Percentiles rank a stretch among this genome's conserved stretches.
Evolutionary conservation across 495 filamentous ascomycete species (phyloP).

Genomic region (Chaetomium cochliodes): DNA sequence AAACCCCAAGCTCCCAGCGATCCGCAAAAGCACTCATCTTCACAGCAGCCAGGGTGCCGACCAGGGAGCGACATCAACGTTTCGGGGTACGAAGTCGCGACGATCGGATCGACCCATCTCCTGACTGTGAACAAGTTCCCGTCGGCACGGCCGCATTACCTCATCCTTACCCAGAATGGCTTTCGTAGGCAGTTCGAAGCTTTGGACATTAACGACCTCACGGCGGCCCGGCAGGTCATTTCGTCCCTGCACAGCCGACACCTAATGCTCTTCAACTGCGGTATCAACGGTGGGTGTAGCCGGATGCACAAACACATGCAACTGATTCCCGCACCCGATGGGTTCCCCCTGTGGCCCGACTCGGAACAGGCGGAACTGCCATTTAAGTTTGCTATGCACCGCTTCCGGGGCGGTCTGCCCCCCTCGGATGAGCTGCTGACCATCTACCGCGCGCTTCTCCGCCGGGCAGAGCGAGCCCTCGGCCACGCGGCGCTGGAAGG

Average conservation of each 20-base stretch:
- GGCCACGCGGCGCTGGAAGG: not conserved
- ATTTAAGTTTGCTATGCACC: conserved; percentile 23
- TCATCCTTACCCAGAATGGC: conserved; percentile 43
- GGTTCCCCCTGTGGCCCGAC: conserved; percentile 25
- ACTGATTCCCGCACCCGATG: conserved; percentile 33
- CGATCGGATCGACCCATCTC: conserved; percentile 33
- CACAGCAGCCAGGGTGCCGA: conserved; percentile 13
- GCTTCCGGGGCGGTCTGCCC: conserved; percentile 24
- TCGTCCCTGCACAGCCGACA: conserved; percentile 10
- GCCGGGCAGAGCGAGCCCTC: conserved; percentile 27
- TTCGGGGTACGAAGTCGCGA: conserved; percentile 24
- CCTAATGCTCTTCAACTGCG: conserved; percentile 43
- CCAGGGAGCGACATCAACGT: conserved; percentile 35
- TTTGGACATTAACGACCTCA: conserved; percentile 21
- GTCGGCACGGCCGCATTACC: conserved; percentile 41
- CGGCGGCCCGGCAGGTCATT: conserved; percentile 16
- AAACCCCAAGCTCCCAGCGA: conserved; percentile 19
- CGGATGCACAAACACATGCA: conserved; percentile 49
- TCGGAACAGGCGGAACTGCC: conserved; percentile 14
- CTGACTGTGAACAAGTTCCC: conserved; percentile 45
- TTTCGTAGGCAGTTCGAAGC: conserved; percentile 37
- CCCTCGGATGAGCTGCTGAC: conserved; percentile 14
- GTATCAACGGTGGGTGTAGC: conserved; percentile 40
- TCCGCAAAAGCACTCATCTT: not conserved
- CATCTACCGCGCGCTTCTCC: conserved; percentile 33